A percentile compares a stretch with the other conserved stretches of the same genome.
phyloP scores from a whole-genome alignment of 2,329 filamentous ascomycete species.

The Xylogone sp. region DNA sequence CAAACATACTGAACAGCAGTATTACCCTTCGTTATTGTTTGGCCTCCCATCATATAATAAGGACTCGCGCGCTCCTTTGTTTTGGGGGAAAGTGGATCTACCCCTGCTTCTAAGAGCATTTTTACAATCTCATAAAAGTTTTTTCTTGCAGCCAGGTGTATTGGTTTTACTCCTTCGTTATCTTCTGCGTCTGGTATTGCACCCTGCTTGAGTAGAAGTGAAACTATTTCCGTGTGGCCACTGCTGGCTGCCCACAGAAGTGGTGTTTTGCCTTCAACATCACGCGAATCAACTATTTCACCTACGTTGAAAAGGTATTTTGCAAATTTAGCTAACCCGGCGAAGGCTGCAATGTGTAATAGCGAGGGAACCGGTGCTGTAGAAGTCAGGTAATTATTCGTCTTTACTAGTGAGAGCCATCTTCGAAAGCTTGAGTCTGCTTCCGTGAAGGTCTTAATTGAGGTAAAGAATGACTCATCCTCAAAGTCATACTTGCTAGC shows the following conservation, averaged over 20 bases:
- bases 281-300: constrained; percentile 5
- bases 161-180: constrained; percentile 25
- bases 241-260: constrained; percentile 20
- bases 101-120: constrained; percentile 32
- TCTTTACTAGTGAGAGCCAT: constrained; percentile 7
- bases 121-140: constrained; percentile 27
- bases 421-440: constrained; percentile 7
- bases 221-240: constrained; percentile 8
- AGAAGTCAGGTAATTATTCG: background rate
- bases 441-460: constrained; percentile 8
- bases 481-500: constrained; percentile 9
- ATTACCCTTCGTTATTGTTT: constrained; percentile 13
- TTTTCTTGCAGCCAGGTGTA: constrained; percentile 31
- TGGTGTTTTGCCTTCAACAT: constrained; percentile 8
- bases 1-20: constrained; percentile 31
- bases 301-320: constrained; percentile 6
- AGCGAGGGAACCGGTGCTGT: background rate
- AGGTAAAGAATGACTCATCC: constrained; percentile 9
- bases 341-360: constrained; percentile 12
- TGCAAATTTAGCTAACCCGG: constrained; percentile 9
- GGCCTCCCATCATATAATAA: constrained; percentile 2
- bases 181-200: constrained; percentile 16
- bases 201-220: constrained; percentile 9
- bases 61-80: constrained; percentile 11
- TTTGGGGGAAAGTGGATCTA: constrained; percentile 28